Conservation (phyloP, 192 early-diverging fungal species). For the Coemansia sp. region DNA sequence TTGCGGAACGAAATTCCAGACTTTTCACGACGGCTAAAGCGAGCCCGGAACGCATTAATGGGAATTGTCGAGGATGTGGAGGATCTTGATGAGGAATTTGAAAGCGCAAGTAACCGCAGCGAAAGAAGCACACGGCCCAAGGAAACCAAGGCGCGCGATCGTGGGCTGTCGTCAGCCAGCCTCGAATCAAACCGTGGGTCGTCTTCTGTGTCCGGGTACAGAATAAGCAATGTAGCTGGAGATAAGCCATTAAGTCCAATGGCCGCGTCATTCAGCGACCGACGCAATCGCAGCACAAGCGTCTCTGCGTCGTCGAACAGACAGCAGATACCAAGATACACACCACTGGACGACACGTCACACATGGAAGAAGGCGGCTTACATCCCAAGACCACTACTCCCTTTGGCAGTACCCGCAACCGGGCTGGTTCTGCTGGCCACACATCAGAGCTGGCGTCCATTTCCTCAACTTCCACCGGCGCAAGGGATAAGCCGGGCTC, state of each 20-base stretch:
- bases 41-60: slow-evolving; percentile 52
- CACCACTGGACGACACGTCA: neutral
- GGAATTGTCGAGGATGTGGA: slow-evolving; percentile 52
- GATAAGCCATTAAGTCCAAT: neutral
- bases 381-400: neutral
- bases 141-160: slow-evolving; percentile 28
- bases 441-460: slow-evolving; percentile 31
- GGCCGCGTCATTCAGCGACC: slow-evolving; percentile 2
- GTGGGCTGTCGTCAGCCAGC: slow-evolving; percentile 54
- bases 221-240: neutral
- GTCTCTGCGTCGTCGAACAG: slow-evolving; percentile 4
- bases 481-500: slow-evolving; percentile 4
- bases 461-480: slow-evolving; percentile 17
- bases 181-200: slow-evolving; percentile 30
- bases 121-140: neutral
- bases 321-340: neutral
- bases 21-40: slow-evolving; percentile 46
- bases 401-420: slow-evolving; percentile 4
- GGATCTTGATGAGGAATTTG: slow-evolving; percentile 48
- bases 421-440: slow-evolving; percentile 34
- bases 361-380: neutral
- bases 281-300: slow-evolving; percentile 46
- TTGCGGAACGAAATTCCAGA: slow-evolving; percentile 51
- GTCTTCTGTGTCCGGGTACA: neutral
- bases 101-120: slow-evolving; percentile 15